A percentile compares a stretch with the other conserved stretches of the same genome.
These are phyloP conservation scores for Exophiala sp. DNA, from an alignment of 2,329 filamentous ascomycete genomes.

Conservation along the genomic window DNA sequence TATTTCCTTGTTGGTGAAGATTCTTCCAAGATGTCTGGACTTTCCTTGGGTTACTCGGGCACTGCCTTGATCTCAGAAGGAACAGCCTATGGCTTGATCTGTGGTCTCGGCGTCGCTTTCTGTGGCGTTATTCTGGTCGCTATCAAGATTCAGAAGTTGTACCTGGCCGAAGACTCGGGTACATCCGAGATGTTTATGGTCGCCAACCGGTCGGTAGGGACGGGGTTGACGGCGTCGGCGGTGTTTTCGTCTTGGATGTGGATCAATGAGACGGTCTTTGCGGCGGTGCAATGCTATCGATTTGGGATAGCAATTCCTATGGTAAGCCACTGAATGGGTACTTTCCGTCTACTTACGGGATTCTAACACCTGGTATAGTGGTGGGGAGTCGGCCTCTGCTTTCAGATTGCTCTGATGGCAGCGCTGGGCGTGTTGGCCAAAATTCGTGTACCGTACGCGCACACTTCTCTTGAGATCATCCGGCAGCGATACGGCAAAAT, in stretches of 20 bases:
- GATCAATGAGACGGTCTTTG: slow-evolving; percentile 36
- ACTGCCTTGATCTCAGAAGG: background rate
- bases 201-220: slow-evolving; percentile 35
- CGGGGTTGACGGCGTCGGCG: slow-evolving; percentile 35
- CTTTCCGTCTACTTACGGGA: background rate
- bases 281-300: slow-evolving; percentile 34
- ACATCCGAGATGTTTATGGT: slow-evolving; percentile 43
- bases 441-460: slow-evolving; percentile 46
- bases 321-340: background rate
- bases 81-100: slow-evolving; percentile 41
- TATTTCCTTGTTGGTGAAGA: background rate
- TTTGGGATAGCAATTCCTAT: slow-evolving; percentile 16
- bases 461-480: slow-evolving; percentile 48
- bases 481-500: slow-evolving; percentile 44
- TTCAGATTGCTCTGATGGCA: slow-evolving; percentile 48
- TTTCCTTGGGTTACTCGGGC: background rate
- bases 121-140: slow-evolving; percentile 45
- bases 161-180: slow-evolving; percentile 40
- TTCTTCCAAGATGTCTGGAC: background rate
- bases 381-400: slow-evolving; percentile 39
- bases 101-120: slow-evolving; percentile 45
- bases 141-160: slow-evolving; percentile 42
- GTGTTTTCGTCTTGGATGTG: slow-evolving; percentile 34
- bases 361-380: slow-evolving; percentile 21
- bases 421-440: slow-evolving; percentile 46